Base-by-base conservation (phyloP, 345 rosid species). In the Arabidopsis suecica region DNA sequence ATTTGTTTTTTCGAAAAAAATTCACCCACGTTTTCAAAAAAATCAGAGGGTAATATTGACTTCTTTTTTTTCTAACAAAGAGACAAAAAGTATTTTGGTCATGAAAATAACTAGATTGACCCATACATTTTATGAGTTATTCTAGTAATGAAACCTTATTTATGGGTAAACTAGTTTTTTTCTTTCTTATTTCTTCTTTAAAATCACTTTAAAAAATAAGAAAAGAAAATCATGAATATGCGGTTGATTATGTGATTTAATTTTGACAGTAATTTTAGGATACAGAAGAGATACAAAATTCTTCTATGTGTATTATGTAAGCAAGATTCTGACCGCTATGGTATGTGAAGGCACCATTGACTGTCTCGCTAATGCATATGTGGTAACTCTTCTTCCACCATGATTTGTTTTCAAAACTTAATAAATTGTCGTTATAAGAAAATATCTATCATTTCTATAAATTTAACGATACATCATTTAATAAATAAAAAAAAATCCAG, bases 281-380 rank as follows among this genome's bases (percentile, higher is more conserved):
- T 94, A 74, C 57, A 83, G 82, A 83, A 87, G 88, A 68, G 84
- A 86, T 44, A 86, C 90, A 70, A 65, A 59, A 6, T 90, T 79
- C 82, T 94, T 83, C 64, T 94, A 90, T 34, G 86, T 87, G 10
- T 94, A 82, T 76, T 94, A 82, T 48, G 79, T 79, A 44, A 33
- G 76, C 56, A 86, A 79, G 83, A 91, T 83, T 54, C 79, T 91
- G 74, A 88, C 90, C 18, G 83, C 83, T 49, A 84, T 90, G 89
- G 80, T 88, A 20, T 86, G 85, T 36, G 91, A 86, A 63, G 86
- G 86, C 61, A 81, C 86, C 81, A 70, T 89, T 56, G 83, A 77
- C 65, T 90, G 93, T 79, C 89, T 94, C 11, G 93, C 97, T 40
- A 86, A 78, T 72, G 97, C 97, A 45, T 91, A 94, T 68, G 86